A percentile compares a stretch with the other conserved stretches of the same genome.
These are phyloP conservation scores for Lachnellula subtilissima DNA, from an alignment of 2,329 filamentous ascomycete genomes.

Conservation along the genomic window DNA sequence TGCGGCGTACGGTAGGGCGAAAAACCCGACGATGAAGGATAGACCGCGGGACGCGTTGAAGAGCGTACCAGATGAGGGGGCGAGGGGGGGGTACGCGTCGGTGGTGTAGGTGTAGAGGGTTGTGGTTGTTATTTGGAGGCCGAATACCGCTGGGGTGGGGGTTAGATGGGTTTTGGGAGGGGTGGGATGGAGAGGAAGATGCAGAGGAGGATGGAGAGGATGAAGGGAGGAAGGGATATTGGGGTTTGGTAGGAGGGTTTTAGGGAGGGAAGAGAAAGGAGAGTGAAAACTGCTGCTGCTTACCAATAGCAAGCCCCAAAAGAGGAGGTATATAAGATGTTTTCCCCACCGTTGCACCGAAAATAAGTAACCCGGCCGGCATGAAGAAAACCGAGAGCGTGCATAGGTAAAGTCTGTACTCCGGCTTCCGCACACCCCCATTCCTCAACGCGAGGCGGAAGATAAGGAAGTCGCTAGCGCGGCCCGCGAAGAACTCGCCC, in stretches of 20 bases:
- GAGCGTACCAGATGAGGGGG: constrained; percentile 24
- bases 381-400: constrained; percentile 26
- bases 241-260: too few relatives aligned
- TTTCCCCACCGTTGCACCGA: constrained; percentile 24
- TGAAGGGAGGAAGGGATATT: too few relatives aligned
- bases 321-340: constrained; percentile 20
- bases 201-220: too few relatives aligned
- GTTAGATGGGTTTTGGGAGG: too few relatives aligned
- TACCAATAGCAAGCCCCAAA: constrained; percentile 21
- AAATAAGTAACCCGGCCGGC: constrained; percentile 27
- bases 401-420: constrained; percentile 26
- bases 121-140: constrained; percentile 26
- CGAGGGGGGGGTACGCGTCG: constrained; percentile 28
- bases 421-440: constrained; percentile 23
- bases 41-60: constrained; percentile 26
- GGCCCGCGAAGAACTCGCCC: constrained; percentile 26
- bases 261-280: too few relatives aligned
- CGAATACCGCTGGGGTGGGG: constrained; percentile 14
- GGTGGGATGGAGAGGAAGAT: too few relatives aligned
- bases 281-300: too few relatives aligned
- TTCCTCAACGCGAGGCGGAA: constrained; percentile 17
- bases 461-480: constrained; percentile 23
- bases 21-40: constrained; percentile 26
- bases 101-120: constrained; percentile 27
- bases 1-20: constrained; percentile 22